Conservation (phyloP, 2,329 filamentous ascomycete genomes). For the Phaeosphaeriaceae sp. region DNA sequence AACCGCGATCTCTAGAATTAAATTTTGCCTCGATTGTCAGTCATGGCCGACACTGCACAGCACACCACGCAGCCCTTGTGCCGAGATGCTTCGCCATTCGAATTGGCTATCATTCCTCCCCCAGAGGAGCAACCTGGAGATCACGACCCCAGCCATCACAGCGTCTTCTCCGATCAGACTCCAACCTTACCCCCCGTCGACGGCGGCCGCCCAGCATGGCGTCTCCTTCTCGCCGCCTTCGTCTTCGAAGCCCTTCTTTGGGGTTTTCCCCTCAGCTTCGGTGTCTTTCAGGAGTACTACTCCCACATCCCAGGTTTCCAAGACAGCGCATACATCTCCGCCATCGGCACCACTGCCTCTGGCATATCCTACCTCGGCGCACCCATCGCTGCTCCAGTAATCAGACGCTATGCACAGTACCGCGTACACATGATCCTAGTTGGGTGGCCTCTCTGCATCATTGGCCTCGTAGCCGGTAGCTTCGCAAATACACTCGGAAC, state of each 20-base stretch:
- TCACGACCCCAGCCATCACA: background rate
- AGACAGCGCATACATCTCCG: conserved; percentile 16
- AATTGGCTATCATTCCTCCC: background rate
- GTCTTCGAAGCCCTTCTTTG: conserved; percentile 58
- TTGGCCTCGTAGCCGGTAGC: conserved; percentile 39
- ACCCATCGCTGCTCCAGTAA: conserved; percentile 45
- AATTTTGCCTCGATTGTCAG: too few species aligned
- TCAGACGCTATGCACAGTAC: conserved; percentile 37
- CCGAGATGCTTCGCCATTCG: background rate
- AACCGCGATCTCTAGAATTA: too few species aligned
- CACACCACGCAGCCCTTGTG: background rate
- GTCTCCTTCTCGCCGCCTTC: conserved; percentile 59
- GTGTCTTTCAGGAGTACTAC: conserved; percentile 34
- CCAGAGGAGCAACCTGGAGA: background rate
- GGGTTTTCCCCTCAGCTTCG: conserved; percentile 30
- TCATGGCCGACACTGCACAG: background rate
- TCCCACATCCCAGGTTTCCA: conserved; percentile 14
- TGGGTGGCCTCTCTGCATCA: conserved; percentile 41
- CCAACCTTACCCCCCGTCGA: conserved; percentile 14
- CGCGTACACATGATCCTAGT: conserved; percentile 36
- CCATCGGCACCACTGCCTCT: conserved; percentile 27
- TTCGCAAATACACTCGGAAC: conserved; percentile 39
- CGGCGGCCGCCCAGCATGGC: conserved; percentile 50
- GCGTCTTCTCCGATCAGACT: background rate
- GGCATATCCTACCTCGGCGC: conserved; percentile 54